Percentiles rank a stretch among this genome's conserved stretches.
Conservation (phyloP, 1,139 yeast species). For the Nakaseomyces uthaithaninus region DNA sequence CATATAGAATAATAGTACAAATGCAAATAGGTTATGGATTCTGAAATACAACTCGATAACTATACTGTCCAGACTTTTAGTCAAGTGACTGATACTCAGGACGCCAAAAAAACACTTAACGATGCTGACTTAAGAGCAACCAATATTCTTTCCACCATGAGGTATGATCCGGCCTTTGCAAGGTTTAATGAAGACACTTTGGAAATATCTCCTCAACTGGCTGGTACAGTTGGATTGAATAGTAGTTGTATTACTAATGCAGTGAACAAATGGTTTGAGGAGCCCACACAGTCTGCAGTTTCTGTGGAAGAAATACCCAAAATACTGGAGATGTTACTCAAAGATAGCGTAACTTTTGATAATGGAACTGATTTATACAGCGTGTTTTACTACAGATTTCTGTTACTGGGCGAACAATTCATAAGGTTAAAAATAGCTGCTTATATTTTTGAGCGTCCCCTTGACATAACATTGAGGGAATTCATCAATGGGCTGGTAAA, state of each 20-base stretch:
- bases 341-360: slow-evolving; percentile 7
- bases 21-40: no score
- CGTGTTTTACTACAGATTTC: slow-evolving; percentile 38
- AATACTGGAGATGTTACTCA: not conserved
- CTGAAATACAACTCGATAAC: no score
- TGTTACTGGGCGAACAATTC: slow-evolving; percentile 57
- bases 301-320: not conserved
- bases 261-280: not conserved
- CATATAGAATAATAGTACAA: no score
- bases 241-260: not conserved
- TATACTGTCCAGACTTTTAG: no score
- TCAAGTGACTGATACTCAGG: no score
- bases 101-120: no score
- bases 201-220: not conserved
- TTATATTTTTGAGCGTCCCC: slow-evolving; percentile 45
- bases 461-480: slow-evolving; percentile 37
- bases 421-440: slow-evolving; percentile 50
- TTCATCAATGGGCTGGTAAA: slow-evolving; percentile 41
- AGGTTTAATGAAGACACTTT: not conserved
- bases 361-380: slow-evolving; percentile 10
- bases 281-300: not conserved
- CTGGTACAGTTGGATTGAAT: not conserved
- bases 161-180: slow-evolving; percentile 58
- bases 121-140: not conserved
- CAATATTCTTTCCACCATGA: slow-evolving; percentile 55